Percentiles rank a stretch among this genome's conserved stretches.
phyloP scores from a whole-genome alignment of 2,329 filamentous ascomycete genomes.

The Acephala macrosclerotiorum region DNA sequence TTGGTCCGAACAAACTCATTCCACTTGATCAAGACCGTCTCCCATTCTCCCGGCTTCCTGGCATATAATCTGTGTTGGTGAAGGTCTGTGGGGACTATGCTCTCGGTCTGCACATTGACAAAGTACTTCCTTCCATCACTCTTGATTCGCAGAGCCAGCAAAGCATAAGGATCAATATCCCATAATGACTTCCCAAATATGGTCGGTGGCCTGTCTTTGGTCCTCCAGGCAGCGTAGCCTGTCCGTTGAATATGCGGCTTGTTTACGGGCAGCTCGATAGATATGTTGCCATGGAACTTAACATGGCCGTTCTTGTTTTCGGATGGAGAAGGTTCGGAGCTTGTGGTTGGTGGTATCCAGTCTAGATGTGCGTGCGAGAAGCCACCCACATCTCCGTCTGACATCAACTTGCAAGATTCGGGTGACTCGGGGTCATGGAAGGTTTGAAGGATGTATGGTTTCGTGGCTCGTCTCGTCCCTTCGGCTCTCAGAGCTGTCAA shows the following conservation, averaged over 20 bases:
- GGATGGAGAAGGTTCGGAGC: constrained; percentile 34
- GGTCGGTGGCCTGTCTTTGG: constrained; percentile 76
- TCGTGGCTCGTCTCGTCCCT: constrained; percentile 69
- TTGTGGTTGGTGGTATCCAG: constrained; percentile 38
- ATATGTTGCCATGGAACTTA: constrained; percentile 88
- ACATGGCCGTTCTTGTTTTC: constrained; percentile 62
- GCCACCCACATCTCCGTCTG: constrained; percentile 85
- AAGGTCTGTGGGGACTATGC: constrained; percentile 91
- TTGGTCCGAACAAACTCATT: constrained; percentile 96
- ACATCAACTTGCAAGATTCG: constrained; percentile 76
- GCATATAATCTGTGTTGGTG: constrained; percentile 92
- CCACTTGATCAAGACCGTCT: constrained; percentile 91
- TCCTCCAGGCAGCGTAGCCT: constrained; percentile 92
- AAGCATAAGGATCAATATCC: constrained; percentile 90
- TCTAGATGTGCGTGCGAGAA: constrained; percentile 80
- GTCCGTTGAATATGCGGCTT: constrained; percentile 77
- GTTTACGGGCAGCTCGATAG: constrained; percentile 80
- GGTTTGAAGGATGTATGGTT: constrained; percentile 68
- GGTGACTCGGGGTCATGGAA: constrained; percentile 62
- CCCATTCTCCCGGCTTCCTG: constrained; percentile 84
- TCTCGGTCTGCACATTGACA: constrained; percentile 94
- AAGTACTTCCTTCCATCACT: constrained; percentile 93
- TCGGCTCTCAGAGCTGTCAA: constrained; percentile 71
- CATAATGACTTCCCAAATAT: constrained; percentile 87
- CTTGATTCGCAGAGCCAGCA: constrained; percentile 86